Conservation (phyloP, 2,329 filamentous ascomycete genomes). For the Diaporthe ampelina region DNA sequence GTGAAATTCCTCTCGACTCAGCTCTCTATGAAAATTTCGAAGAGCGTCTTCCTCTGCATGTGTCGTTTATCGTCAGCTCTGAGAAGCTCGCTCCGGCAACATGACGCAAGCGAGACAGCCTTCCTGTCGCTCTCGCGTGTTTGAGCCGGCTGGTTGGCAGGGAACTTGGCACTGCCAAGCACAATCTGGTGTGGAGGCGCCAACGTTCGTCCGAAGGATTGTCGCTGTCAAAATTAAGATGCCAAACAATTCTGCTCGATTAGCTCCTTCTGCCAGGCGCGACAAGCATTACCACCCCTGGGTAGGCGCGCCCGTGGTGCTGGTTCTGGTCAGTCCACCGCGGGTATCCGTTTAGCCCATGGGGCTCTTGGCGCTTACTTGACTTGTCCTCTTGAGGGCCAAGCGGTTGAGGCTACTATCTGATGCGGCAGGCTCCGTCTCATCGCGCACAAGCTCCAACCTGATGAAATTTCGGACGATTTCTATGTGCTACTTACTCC, state of each 20-base stretch:
- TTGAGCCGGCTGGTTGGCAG: constrained; percentile 6
- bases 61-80: no score
- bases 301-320: neutral
- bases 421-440: constrained; percentile 20
- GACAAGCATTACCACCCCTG: neutral
- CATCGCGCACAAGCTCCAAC: constrained; percentile 10
- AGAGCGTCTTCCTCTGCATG: neutral
- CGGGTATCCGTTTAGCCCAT: no score
- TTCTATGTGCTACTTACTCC: neutral
- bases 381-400: neutral
- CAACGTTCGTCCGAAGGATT: constrained; percentile 10
- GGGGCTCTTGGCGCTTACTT: constrained; percentile 3
- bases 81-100: neutral
- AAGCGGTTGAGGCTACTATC: neutral
- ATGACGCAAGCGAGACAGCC: constrained; percentile 17
- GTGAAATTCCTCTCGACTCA: neutral
- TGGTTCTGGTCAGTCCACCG: neutral
- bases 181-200: constrained; percentile 1
- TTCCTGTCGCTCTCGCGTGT: constrained; percentile 13
- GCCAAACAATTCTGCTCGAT: neutral
- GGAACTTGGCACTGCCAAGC: constrained; percentile 29
- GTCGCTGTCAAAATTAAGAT: constrained; percentile 16
- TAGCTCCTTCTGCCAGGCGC: neutral
- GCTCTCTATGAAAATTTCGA: neutral
- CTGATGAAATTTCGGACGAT: neutral